Conservation (phyloP, 306 rosid species). For the Sindora glabra region DNA sequence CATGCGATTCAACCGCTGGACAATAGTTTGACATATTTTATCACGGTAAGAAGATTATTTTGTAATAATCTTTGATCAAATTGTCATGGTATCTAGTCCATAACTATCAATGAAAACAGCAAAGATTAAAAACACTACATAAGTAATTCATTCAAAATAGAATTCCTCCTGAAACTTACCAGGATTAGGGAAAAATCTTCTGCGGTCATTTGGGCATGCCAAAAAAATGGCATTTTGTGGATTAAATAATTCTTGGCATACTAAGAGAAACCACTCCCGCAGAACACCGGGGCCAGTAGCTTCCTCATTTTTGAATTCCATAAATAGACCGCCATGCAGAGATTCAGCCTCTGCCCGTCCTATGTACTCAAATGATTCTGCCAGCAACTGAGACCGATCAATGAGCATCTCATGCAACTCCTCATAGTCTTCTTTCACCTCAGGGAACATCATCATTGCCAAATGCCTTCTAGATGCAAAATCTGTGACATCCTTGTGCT, state of each 20-base stretch:
- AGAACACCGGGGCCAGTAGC: conserved; percentile 89
- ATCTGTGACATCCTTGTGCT: conserved; percentile 41
- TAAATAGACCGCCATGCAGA: conserved; percentile 47
- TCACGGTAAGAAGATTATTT: neutral
- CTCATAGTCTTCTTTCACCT: conserved; percentile 45
- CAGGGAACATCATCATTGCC: conserved; percentile 62
- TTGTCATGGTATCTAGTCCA: neutral
- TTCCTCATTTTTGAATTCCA: conserved; percentile 78
- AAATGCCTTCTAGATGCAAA: conserved; percentile 72
- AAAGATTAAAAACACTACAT: neutral
- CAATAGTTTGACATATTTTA: neutral
- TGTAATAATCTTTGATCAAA: neutral
- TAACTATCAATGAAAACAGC: neutral
- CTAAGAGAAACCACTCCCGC: conserved; percentile 82
- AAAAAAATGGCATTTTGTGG: conserved; percentile 63
- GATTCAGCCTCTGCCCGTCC: conserved; percentile 33
- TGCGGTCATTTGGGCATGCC: conserved; percentile 63
- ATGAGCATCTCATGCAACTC: conserved; percentile 78
- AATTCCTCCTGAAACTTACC: conserved; percentile 33
- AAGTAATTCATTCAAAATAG: conserved; percentile 3
- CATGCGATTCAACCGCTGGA: neutral
- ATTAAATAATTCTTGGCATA: conserved; percentile 66
- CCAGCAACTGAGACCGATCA: conserved; percentile 63
- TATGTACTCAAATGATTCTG: conserved; percentile 66
- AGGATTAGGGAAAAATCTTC: conserved; percentile 81